These are phyloP conservation scores for Blastosporella zonata DNA, from an alignment of 1,284 basidiomycete species.

Conservation along the genomic window DNA sequence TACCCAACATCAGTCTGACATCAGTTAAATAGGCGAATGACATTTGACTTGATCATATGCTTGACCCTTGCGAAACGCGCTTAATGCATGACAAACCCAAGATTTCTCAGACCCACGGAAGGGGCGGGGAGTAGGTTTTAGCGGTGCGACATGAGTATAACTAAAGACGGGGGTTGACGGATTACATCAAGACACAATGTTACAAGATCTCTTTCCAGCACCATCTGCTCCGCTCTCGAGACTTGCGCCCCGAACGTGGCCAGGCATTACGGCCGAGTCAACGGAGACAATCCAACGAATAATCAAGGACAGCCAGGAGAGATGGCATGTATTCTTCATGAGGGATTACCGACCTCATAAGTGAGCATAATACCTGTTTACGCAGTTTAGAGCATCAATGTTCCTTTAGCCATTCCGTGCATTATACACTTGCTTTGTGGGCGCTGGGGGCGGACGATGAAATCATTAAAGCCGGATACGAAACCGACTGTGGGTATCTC, in stretches of 20 bases:
- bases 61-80: too few species aligned
- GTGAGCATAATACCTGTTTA: slow-evolving; percentile 23
- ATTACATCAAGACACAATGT: slow-evolving; percentile 18
- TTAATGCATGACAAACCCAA: too few species aligned
- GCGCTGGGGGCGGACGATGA: slow-evolving; percentile 37
- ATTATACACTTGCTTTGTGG: slow-evolving; percentile 38
- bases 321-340: slow-evolving; percentile 60
- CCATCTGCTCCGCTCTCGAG: slow-evolving; percentile 32
- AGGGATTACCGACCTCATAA: slow-evolving; percentile 52
- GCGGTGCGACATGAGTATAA: too few species aligned
- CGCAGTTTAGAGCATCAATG: not conserved
- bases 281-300: slow-evolving; percentile 39
- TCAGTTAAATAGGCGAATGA: too few species aligned
- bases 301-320: slow-evolving; percentile 52
- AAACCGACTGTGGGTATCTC: slow-evolving; percentile 32
- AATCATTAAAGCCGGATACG: slow-evolving; percentile 39
- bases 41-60: too few species aligned
- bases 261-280: slow-evolving; percentile 47
- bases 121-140: too few species aligned
- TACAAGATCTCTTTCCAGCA: slow-evolving; percentile 30
- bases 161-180: not conserved
- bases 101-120: too few species aligned
- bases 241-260: slow-evolving; percentile 33
- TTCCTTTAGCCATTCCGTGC: slow-evolving; percentile 35
- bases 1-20: too few species aligned